A percentile compares a stretch with the other conserved stretches of the same genome.
Evolutionary conservation across 495 filamentous ascomycete species (phyloP).

Genomic region (Aspergillus egyptiacus): DNA sequence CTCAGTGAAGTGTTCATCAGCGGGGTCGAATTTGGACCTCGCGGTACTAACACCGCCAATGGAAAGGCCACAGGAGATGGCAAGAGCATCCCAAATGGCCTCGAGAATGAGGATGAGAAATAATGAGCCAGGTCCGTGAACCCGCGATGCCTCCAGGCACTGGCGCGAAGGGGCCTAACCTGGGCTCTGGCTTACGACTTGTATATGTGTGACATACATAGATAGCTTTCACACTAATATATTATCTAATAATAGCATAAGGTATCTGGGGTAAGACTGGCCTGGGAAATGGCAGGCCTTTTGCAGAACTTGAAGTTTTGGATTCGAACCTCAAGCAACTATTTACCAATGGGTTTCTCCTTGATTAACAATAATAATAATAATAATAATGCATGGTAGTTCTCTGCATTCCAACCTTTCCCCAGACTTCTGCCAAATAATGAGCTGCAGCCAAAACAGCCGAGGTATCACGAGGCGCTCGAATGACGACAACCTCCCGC

Average conservation of each 20-base stretch:
- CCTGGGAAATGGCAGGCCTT: too few species aligned
- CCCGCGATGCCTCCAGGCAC: neutral
- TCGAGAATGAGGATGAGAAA: slow-evolving; percentile 1
- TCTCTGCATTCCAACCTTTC: too few species aligned
- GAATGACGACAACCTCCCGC: slow-evolving; percentile 1
- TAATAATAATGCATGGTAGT: too few species aligned
- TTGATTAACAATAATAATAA: too few species aligned
- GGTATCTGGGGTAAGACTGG: too few species aligned
- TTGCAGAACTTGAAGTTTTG: too few species aligned
- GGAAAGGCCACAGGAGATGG: neutral
- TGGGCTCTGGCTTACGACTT: slow-evolving; percentile 1
- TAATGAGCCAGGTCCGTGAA: neutral
- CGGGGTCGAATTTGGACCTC: slow-evolving; percentile 64
- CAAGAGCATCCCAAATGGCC: neutral
- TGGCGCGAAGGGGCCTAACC: neutral
- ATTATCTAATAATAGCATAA: too few species aligned
- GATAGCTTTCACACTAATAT: slow-evolving; percentile 4
- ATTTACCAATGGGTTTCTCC: too few species aligned
- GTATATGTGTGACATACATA: slow-evolving; percentile 19
- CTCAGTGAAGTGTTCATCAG: slow-evolving; percentile 77
- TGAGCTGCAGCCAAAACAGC: slow-evolving; percentile 4
- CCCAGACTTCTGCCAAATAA: neutral
- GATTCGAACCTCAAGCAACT: slow-evolving; percentile 10
- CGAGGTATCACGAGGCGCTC: slow-evolving; percentile 19
- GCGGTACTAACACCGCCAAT: slow-evolving; percentile 5